Percentiles rank a stretch among this genome's conserved stretches.
These are phyloP conservation scores for Penicillium sp. DNA, from an alignment of 2,329 filamentous ascomycete genomes.

Conservation along the genomic window DNA sequence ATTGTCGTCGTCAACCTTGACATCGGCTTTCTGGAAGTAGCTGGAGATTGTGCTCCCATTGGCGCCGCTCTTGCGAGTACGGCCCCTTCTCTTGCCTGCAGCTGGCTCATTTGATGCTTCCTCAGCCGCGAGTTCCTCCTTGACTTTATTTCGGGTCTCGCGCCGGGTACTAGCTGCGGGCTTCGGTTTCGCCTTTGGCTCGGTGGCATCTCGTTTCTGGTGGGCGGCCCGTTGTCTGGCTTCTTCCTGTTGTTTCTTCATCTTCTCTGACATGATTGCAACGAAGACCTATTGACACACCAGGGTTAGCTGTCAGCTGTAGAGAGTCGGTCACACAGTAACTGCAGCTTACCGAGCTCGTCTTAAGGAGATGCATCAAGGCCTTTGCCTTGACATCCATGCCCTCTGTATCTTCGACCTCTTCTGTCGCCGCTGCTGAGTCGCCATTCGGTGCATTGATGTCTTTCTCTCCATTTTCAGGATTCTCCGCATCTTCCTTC, in stretches of 20 bases:
- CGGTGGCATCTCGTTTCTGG: conserved; percentile 33
- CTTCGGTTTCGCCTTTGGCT: conserved; percentile 36
- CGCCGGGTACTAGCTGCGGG: conserved; percentile 31
- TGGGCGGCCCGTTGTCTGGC: conserved; percentile 47
- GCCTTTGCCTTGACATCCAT: conserved; percentile 54
- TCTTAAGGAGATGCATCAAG: conserved; percentile 53
- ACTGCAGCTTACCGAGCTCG: conserved; percentile 47
- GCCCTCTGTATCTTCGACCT: conserved; percentile 42
- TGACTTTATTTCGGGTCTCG: conserved; percentile 40
- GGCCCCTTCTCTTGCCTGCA: conserved; percentile 32
- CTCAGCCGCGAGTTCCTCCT: conserved; percentile 30
- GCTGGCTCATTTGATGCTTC: conserved; percentile 26
- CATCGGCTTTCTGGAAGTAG: conserved; percentile 66
- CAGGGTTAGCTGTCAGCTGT: conserved; percentile 7
- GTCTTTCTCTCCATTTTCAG: conserved; percentile 8
- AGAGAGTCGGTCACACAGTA: background rate
- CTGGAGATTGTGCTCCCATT: conserved; percentile 59
- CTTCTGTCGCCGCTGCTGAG: conserved; percentile 22
- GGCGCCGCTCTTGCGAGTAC: conserved; percentile 17
- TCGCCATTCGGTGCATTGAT: background rate
- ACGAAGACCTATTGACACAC: conserved; percentile 50
- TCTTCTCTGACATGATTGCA: conserved; percentile 57
- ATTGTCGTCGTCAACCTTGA: conserved; percentile 60
- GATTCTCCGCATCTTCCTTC: conserved; percentile 23
- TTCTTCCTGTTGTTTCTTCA: conserved; percentile 56